These are phyloP conservation scores for Phanerochaete sordida DNA, from an alignment of 768 basidiomycete genomes.

Conservation along the genomic window DNA sequence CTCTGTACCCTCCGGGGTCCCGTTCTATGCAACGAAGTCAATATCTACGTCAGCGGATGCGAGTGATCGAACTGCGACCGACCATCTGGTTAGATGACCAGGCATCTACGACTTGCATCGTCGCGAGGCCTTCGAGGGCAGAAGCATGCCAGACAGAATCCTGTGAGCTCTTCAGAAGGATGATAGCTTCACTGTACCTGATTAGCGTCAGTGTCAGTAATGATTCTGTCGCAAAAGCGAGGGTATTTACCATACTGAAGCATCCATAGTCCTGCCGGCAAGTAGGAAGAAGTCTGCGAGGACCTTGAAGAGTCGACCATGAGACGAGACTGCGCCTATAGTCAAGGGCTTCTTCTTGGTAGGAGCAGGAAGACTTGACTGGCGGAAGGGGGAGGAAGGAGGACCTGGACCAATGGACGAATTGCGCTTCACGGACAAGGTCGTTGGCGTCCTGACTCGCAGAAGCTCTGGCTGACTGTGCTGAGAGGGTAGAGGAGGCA, in stretches of 20 bases:
- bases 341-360: constrained; percentile 60
- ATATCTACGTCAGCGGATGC: neutral
- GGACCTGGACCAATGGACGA: constrained; percentile 41
- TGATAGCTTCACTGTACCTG: constrained; percentile 86
- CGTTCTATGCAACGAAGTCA: constrained; percentile 41
- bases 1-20: constrained; percentile 52
- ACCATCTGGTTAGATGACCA: constrained; percentile 78
- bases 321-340: constrained; percentile 69
- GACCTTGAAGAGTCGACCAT: constrained; percentile 84
- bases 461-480: constrained; percentile 53
- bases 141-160: constrained; percentile 91
- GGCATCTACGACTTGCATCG: constrained; percentile 73
- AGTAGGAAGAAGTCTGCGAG: constrained; percentile 87
- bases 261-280: constrained; percentile 82
- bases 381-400: constrained; percentile 38
- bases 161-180: constrained; percentile 65
- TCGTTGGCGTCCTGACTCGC: constrained; percentile 27
- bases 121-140: constrained; percentile 81
- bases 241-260: constrained; percentile 63
- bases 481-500: constrained; percentile 44
- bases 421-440: constrained; percentile 46
- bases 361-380: constrained; percentile 46
- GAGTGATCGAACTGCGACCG: constrained; percentile 26
- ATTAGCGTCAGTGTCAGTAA: constrained; percentile 17
- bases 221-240: constrained; percentile 13